A percentile compares a stretch with the other conserved stretches of the same genome.
These are phyloP conservation scores for Salisapilia sapeloensis DNA, from an alignment of 352 stramenopile species.

Conservation along the genomic window DNA sequence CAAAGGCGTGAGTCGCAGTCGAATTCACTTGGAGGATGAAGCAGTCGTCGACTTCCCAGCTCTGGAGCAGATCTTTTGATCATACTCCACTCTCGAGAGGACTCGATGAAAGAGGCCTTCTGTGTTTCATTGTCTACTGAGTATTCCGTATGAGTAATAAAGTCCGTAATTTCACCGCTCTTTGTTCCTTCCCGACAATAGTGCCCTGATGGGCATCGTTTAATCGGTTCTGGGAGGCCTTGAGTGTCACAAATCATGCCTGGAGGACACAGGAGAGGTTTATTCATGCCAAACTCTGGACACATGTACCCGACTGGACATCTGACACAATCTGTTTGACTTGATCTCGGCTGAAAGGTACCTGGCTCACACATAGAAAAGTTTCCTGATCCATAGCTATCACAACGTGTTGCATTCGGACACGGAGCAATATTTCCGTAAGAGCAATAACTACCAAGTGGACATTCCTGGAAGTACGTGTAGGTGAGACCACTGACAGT, in stretches of 20 bases:
- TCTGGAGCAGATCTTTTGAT: constrained; percentile 28
- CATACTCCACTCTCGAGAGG: constrained; percentile 19
- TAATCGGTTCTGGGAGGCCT: constrained; percentile 59
- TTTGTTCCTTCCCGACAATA: constrained; percentile 91
- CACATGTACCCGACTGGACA: constrained; percentile 94
- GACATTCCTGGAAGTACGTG: constrained; percentile 57
- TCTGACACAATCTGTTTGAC: constrained; percentile 57
- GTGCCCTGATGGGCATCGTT: constrained; percentile 82
- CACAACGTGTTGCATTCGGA: constrained; percentile 82
- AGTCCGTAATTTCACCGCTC: constrained; percentile 44
- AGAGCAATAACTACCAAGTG: constrained; percentile 34
- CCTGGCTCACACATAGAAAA: constrained; percentile 89
- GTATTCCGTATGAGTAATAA: constrained; percentile 38
- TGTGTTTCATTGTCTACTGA: constrained; percentile 40
- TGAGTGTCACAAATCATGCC: constrained; percentile 88
- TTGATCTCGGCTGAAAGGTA: constrained; percentile 84
- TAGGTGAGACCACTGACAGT: constrained; percentile 47
- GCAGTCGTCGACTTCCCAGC: constrained; percentile 32
- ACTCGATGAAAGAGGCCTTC: constrained; percentile 36
- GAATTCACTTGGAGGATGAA: constrained; percentile 34
- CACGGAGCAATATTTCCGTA: constrained; percentile 33
- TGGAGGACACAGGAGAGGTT: constrained; percentile 81
- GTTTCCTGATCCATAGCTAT: constrained; percentile 41
- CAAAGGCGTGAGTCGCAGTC: constrained; percentile 31
- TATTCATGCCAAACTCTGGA: constrained; percentile 78